Evolutionary conservation across 192 early-diverging fungal species (phyloP).

Genomic region (Diversispora epigaea): DNA sequence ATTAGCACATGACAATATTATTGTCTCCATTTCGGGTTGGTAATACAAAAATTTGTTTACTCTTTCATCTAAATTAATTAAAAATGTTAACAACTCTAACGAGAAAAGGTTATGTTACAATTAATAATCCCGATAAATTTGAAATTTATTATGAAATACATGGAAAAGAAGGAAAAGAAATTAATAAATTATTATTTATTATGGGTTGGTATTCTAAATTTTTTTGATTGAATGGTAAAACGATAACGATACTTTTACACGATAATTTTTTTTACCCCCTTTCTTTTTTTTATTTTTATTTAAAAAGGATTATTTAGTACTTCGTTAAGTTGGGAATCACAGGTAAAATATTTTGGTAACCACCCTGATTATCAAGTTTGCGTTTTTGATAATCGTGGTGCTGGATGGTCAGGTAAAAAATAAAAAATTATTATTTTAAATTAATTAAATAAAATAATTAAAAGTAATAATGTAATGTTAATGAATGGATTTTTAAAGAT

Average conservation of each 20-base stretch:
- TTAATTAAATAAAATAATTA: no score
- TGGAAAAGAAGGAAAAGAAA: slow-evolving; percentile 72
- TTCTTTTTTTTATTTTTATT: not conserved
- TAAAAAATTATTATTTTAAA: not conserved
- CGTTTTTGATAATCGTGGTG: slow-evolving; percentile 85
- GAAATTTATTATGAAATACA: slow-evolving; percentile 78
- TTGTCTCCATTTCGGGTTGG: no score
- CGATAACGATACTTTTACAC: not conserved
- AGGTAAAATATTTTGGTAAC: slow-evolving; percentile 65
- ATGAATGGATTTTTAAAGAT: slow-evolving; percentile 34
- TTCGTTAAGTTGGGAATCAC: not conserved
- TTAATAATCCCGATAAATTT: slow-evolving; percentile 36
- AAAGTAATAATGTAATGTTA: no score
- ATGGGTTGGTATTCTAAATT: slow-evolving; percentile 56
- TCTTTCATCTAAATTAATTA: no score
- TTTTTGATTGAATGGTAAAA: not conserved
- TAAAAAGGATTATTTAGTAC: not conserved
- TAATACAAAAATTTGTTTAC: no score
- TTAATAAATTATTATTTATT: slow-evolving; percentile 67
- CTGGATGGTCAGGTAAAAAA: slow-evolving; percentile 59
- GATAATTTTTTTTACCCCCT: no score
- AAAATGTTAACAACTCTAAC: not conserved
- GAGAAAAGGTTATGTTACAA: slow-evolving; percentile 46
- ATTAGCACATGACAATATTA: no score
- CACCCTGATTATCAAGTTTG: slow-evolving; percentile 68